Percentiles rank a stretch among this genome's conserved stretches.
Evolutionary conservation across 1,284 basidiomycete genomes (phyloP).

Genomic region (Ganoderma boninense): DNA sequence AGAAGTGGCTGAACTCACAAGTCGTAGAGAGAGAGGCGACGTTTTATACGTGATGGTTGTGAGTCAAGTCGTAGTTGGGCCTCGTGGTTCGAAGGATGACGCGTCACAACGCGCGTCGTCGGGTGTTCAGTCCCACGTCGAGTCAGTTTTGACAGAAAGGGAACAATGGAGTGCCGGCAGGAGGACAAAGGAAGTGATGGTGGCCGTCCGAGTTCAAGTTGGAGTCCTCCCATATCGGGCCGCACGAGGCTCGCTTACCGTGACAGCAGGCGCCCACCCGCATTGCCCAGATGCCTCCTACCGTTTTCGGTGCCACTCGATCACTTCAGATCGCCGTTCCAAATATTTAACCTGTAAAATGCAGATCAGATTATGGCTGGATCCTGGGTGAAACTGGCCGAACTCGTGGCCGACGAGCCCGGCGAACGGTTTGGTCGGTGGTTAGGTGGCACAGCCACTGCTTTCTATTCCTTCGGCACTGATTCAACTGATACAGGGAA

Average conservation of each 20-base stretch:
- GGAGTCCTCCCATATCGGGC: neutral
- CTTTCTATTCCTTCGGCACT: no score
- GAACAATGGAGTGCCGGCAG: neutral
- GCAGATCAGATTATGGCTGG: no score
- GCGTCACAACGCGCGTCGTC: neutral
- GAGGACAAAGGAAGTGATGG: neutral
- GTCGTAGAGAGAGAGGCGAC: neutral
- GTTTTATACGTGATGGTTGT: neutral
- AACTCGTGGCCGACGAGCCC: no score
- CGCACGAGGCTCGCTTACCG: neutral
- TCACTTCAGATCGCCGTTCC: no score
- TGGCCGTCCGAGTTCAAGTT: neutral
- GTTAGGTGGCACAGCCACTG: no score
- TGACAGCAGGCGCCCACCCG: no score
- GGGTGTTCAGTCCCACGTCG: neutral
- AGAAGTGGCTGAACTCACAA: neutral
- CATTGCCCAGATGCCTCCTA: no score
- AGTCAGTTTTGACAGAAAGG: neutral
- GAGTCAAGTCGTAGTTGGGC: neutral
- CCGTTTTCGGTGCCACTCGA: no score
- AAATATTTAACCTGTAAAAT: no score
- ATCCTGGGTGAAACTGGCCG: no score
- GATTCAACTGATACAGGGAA: no score
- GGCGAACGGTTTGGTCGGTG: no score
- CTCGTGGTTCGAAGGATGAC: neutral